phyloP scores from a whole-genome alignment of 2,329 filamentous ascomycete species.

The Plenodomus tracheiphilus region DNA sequence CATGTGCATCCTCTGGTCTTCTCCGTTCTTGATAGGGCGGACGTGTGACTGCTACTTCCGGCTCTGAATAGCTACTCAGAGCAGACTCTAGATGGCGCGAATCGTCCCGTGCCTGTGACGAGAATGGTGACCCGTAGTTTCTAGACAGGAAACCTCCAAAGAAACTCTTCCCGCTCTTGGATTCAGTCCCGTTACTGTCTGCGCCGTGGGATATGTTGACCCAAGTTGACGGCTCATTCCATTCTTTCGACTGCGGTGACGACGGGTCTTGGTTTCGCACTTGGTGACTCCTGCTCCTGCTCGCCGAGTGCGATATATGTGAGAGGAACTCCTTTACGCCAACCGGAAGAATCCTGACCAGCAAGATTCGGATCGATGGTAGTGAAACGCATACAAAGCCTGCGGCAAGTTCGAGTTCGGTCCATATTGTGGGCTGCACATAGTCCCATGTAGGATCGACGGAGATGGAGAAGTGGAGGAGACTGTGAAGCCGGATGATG shows the following conservation, averaged over 20 bases:
- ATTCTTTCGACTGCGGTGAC: conserved; percentile 1
- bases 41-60: conserved; percentile 6
- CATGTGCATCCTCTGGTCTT: neutral
- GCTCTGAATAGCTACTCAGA: conserved; percentile 14
- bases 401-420: conserved; percentile 28
- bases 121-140: conserved; percentile 3
- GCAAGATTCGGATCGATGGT: conserved; percentile 26
- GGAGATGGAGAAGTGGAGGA: conserved; percentile 26
- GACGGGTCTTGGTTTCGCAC: neutral
- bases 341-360: conserved; percentile 14
- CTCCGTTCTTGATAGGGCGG: conserved; percentile 7
- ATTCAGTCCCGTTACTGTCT: neutral
- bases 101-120: conserved; percentile 4
- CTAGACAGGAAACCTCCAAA: conserved; percentile 11
- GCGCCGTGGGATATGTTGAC: conserved; percentile 6
- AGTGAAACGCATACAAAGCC: conserved; percentile 28
- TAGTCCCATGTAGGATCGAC: conserved; percentile 36
- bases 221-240: conserved; percentile 13
- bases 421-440: conserved; percentile 26
- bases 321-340: conserved; percentile 12
- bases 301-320: conserved; percentile 10
- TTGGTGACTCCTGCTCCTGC: neutral
- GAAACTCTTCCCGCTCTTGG: conserved; percentile 5
- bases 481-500: conserved; percentile 25
- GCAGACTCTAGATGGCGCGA: conserved; percentile 9